Conservation (phyloP, 257 asterid species). For the Solanum sitiens region DNA sequence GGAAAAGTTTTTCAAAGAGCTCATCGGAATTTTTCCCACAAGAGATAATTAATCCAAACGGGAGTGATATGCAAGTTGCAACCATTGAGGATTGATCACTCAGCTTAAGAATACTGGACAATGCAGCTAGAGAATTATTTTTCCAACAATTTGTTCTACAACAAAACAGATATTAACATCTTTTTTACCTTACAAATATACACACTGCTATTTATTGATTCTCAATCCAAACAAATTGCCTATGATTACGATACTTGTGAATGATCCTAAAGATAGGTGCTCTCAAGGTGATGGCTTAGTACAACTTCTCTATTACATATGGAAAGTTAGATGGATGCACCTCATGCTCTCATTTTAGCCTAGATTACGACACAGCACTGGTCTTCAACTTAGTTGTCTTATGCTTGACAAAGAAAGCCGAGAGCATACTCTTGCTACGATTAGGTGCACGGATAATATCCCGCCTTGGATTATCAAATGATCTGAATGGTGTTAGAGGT, state of each 20-base stretch:
- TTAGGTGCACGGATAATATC: conserved; percentile 29
- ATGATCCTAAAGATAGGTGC: background rate
- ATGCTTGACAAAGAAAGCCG: conserved; percentile 63
- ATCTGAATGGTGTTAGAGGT: conserved; percentile 39
- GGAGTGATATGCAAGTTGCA: background rate
- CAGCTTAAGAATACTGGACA: background rate
- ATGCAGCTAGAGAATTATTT: background rate
- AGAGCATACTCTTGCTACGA: conserved; percentile 62
- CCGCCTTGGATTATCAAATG: conserved; percentile 32
- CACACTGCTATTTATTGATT: conserved; percentile 6
- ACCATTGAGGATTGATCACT: background rate
- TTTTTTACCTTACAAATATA: background rate
- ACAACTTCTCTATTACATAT: background rate
- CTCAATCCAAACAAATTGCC: background rate
- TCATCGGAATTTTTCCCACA: background rate
- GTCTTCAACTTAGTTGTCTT: conserved; percentile 37
- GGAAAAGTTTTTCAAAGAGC: background rate
- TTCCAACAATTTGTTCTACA: background rate
- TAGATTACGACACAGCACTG: conserved; percentile 7
- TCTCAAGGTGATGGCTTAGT: background rate
- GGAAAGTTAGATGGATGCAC: background rate
- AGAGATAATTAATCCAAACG: background rate
- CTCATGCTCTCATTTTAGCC: background rate
- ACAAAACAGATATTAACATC: background rate
- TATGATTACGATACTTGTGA: background rate